phyloP scores from a whole-genome alignment of 306 rosid genomes.

The Mucuna pruriens region DNA sequence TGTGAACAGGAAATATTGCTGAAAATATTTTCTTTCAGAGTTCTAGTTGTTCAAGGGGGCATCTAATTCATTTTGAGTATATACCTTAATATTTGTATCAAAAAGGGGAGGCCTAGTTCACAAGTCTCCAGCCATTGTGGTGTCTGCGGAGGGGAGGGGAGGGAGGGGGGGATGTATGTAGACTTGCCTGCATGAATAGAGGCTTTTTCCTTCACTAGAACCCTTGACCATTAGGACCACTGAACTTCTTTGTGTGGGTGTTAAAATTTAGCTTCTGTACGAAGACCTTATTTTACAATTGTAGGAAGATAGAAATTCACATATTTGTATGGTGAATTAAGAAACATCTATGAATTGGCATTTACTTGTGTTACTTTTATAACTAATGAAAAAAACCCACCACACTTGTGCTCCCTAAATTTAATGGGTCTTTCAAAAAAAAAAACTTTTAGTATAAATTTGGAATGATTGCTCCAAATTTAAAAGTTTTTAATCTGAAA shows the following conservation, averaged over 20 bases:
- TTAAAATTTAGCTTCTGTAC: conserved; percentile 25
- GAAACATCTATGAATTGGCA: not conserved
- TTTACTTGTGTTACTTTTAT: not conserved
- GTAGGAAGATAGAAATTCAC: not conserved
- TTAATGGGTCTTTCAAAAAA: conserved; percentile 1
- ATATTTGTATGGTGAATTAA: not conserved
- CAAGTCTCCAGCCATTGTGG: not conserved
- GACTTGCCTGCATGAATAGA: not conserved
- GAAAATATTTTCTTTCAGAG: not conserved
- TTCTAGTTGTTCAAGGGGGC: not conserved
- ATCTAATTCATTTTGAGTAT: not conserved
- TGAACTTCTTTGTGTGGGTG: not conserved
- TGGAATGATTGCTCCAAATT: not conserved
- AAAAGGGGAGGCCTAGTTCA: not conserved
- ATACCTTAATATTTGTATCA: not conserved
- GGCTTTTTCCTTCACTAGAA: not conserved
- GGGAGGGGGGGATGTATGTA: not conserved
- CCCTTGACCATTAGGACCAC: not conserved
- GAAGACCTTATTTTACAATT: not conserved
- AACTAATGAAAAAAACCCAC: not conserved
- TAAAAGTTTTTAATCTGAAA: not conserved
- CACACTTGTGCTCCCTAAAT: conserved; percentile 1
- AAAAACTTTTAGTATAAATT: not conserved
- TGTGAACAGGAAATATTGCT: not conserved
- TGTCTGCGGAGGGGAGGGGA: too few relatives aligned